Conservation (phyloP, 2,329 filamentous ascomycete genomes). For the Fusarium clavum region DNA sequence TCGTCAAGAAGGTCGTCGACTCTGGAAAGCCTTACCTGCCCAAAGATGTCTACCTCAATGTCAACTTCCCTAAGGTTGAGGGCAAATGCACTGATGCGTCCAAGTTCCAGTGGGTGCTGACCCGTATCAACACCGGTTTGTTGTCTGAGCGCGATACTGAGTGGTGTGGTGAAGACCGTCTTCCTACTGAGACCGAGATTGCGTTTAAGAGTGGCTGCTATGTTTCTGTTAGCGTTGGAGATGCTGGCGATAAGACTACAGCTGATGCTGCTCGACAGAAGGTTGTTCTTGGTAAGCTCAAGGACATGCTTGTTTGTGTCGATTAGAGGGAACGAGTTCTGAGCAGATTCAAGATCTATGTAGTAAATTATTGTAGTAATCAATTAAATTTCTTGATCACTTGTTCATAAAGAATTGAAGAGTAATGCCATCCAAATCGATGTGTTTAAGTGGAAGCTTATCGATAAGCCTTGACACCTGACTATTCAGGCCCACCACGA, state of each 20-base stretch:
- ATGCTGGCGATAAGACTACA: constrained; percentile 70
- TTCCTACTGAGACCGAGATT: constrained; percentile 71
- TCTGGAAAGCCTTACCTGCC: constrained; percentile 73
- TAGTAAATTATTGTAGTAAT: background rate
- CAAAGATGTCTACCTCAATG: constrained; percentile 70
- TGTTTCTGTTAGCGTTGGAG: constrained; percentile 71
- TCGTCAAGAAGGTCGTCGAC: constrained; percentile 66
- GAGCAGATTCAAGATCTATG: background rate
- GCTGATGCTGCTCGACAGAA: constrained; percentile 48
- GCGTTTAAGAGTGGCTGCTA: constrained; percentile 65
- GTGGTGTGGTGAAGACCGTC: constrained; percentile 64
- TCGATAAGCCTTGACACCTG: constrained; percentile 45
- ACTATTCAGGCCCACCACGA: constrained; percentile 38
- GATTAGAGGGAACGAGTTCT: background rate
- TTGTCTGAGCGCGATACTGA: constrained; percentile 66
- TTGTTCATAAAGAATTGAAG: background rate
- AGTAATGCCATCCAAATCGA: background rate
- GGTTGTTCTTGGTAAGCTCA: constrained; percentile 49
- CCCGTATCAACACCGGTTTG: constrained; percentile 68
- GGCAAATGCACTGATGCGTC: constrained; percentile 61
- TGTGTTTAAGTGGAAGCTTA: constrained; percentile 15
- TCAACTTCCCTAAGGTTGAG: constrained; percentile 72
- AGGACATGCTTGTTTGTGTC: constrained; percentile 48
- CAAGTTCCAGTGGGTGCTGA: constrained; percentile 73
- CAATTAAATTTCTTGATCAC: background rate